Evolutionary conservation across 139 green algal genomes (phyloP).

Genomic region (Chlorella vulgaris): DNA sequence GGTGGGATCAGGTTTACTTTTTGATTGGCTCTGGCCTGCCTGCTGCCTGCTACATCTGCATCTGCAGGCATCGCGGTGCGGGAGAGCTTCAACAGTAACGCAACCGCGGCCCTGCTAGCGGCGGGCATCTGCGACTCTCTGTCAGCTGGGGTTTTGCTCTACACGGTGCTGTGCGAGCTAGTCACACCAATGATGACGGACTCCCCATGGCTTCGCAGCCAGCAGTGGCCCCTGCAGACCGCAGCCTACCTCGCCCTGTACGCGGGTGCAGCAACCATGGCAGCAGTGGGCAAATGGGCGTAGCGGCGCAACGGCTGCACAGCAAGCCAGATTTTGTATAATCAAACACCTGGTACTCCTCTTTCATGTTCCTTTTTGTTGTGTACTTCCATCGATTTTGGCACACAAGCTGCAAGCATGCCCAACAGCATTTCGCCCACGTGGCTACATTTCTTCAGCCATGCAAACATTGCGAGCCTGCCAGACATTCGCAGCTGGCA

Average conservation of each 20-base stretch:
- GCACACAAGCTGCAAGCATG: too few species aligned
- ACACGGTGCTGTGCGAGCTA: conserved; percentile 68
- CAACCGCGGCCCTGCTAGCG: conserved; percentile 32
- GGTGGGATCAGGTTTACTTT: too few species aligned
- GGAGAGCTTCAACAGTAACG: conserved; percentile 48
- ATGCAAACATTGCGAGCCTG: too few species aligned
- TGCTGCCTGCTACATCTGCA: not conserved
- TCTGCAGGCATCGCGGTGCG: conserved; percentile 49
- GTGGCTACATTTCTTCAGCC: too few species aligned
- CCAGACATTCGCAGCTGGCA: too few species aligned
- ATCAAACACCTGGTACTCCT: too few species aligned
- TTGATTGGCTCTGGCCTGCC: not conserved
- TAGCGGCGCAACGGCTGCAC: too few species aligned
- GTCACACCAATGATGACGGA: conserved; percentile 44
- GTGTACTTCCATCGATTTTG: too few species aligned
- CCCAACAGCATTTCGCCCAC: too few species aligned
- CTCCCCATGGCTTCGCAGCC: not conserved
- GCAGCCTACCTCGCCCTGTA: conserved; percentile 30
- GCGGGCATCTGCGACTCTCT: conserved; percentile 67
- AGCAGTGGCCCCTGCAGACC: not conserved
- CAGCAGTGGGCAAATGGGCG: conserved; percentile 32
- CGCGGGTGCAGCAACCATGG: conserved; percentile 30
- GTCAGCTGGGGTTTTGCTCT: conserved; percentile 65
- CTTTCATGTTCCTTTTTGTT: too few species aligned
- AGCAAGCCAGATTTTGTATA: too few species aligned